Conservation (phyloP, 176 grass and related monocot species). For the Urochloa ruziziensis region DNA sequence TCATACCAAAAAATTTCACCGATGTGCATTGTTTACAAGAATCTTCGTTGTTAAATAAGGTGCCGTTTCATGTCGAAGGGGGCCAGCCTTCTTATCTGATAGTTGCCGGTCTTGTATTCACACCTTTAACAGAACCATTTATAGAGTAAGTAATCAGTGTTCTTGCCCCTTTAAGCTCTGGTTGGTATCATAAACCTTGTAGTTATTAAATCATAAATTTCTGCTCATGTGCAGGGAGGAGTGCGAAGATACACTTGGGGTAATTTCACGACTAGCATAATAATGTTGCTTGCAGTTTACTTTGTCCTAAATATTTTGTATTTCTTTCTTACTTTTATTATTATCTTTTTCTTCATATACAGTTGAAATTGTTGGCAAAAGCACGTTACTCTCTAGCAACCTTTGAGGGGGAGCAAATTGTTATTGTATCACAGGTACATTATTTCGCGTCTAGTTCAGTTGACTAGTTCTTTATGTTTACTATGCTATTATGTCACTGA, state of each 20-base stretch:
- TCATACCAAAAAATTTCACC: conserved; percentile 20
- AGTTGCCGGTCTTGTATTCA: conserved; percentile 95
- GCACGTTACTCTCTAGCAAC: conserved; percentile 88
- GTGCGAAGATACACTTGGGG: conserved; percentile 86
- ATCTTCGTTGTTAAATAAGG: conserved; percentile 58
- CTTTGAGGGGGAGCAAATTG: conserved; percentile 86
- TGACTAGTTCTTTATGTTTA: neutral
- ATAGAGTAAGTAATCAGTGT: conserved; percentile 72
- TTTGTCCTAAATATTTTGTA: neutral
- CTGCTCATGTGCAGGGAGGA: conserved; percentile 72
- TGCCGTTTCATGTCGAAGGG: conserved; percentile 77
- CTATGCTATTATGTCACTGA: neutral
- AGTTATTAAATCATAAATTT: conserved; percentile 24
- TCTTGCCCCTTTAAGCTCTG: neutral
- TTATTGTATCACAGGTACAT: conserved; percentile 92
- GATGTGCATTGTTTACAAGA: conserved; percentile 20
- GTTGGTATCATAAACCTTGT: conserved; percentile 26
- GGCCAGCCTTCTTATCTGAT: conserved; percentile 93
- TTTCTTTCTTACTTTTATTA: conserved; percentile 19
- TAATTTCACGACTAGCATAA: conserved; percentile 51
- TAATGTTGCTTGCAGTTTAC: conserved; percentile 16
- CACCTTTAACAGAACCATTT: conserved; percentile 90
- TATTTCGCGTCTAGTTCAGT: neutral
- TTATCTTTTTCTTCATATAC: conserved; percentile 33
- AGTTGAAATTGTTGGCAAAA: conserved; percentile 92